Conservation (phyloP, 768 basidiomycete genomes). For the Pholiota conissans region DNA sequence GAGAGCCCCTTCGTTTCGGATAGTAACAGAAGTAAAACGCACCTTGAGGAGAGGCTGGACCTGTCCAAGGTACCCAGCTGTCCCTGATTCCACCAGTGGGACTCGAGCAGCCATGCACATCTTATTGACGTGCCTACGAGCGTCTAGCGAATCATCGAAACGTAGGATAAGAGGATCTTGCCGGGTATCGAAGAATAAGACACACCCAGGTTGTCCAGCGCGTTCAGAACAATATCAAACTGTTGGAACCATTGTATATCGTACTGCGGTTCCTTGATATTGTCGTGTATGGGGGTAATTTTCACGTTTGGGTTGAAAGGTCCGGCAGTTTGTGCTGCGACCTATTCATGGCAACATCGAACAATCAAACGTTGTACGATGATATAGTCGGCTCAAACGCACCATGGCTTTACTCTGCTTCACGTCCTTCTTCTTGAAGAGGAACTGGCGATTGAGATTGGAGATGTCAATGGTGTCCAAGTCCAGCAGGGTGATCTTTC, state of each 20-base stretch:
- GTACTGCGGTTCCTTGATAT: conserved; percentile 92
- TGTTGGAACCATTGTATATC: conserved; percentile 87
- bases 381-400: conserved; percentile 13
- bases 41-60: conserved; percentile 94
- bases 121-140: conserved; percentile 92
- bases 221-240: conserved; percentile 94
- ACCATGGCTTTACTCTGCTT: conserved; percentile 96
- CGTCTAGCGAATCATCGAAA: conserved; percentile 51
- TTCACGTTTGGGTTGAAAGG: conserved; percentile 87
- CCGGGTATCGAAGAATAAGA: conserved; percentile 2
- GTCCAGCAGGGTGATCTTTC: conserved; percentile 89
- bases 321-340: conserved; percentile 80
- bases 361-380: not conserved
- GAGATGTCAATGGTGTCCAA: conserved; percentile 98
- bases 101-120: conserved; percentile 95
- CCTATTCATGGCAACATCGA: conserved; percentile 34
- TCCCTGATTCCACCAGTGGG: conserved; percentile 94
- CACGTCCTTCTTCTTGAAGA: conserved; percentile 96
- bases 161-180: not conserved
- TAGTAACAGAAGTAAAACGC: conserved; percentile 6
- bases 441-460: conserved; percentile 94
- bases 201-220: conserved; percentile 92
- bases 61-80: conserved; percentile 95
- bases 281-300: conserved; percentile 88
- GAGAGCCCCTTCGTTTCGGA: not conserved